Conservation (phyloP, 257 asterid species). For the Solanum sejunctum region DNA sequence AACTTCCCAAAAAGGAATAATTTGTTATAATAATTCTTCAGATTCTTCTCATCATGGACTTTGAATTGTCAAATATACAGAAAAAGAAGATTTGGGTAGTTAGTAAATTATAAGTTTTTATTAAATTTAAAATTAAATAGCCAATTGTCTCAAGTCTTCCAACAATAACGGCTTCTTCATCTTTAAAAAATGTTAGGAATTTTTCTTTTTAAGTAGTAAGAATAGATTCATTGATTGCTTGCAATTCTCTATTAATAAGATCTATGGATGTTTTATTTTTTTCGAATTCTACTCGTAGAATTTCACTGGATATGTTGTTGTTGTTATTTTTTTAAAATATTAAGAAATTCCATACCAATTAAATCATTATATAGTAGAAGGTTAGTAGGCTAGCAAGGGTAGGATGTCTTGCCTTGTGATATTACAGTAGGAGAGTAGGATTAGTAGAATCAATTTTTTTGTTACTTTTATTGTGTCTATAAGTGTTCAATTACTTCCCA, state of each 20-base stretch:
- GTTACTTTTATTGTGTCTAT: too few species aligned
- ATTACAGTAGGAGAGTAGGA: too few species aligned
- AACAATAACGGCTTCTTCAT: background rate
- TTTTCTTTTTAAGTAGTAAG: background rate
- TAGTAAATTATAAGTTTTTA: background rate
- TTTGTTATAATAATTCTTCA: background rate
- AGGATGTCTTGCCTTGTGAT: too few species aligned
- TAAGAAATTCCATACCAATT: too few species aligned
- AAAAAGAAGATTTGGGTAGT: constrained; percentile 1
- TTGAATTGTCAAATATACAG: background rate
- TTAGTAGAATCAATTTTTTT: too few species aligned
- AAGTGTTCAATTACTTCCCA: too few species aligned
- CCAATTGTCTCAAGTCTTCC: background rate
- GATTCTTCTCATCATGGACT: background rate
- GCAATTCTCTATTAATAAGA: background rate
- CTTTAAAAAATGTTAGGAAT: background rate
- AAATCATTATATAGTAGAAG: too few species aligned
- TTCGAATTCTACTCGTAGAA: accelerated
- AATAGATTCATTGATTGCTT: background rate
- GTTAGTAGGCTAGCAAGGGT: too few species aligned
- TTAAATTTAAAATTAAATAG: background rate
- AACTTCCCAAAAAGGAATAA: constrained; percentile 3
- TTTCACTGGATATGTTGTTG: too few species aligned
- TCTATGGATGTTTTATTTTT: too few species aligned
- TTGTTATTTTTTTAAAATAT: too few species aligned